These are phyloP conservation scores for Globisporangium alternatum DNA, from an alignment of 352 stramenopile genomes.

Conservation along the genomic window DNA sequence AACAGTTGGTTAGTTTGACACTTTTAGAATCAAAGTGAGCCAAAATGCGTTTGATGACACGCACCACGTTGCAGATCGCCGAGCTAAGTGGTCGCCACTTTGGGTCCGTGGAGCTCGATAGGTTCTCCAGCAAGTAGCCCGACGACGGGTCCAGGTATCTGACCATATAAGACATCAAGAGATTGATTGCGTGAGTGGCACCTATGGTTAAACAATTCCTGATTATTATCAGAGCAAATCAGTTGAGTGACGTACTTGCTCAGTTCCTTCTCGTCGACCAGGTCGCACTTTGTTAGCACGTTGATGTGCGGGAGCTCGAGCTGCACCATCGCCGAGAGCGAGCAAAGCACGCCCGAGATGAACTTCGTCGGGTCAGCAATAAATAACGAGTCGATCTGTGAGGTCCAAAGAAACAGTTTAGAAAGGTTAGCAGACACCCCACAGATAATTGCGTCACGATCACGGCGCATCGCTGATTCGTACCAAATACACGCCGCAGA, in stretches of 20 bases:
- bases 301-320: constrained; percentile 97
- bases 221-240: neutral
- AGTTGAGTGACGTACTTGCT: constrained; percentile 53
- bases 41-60: constrained; percentile 10
- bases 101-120: constrained; percentile 70
- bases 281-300: constrained; percentile 90
- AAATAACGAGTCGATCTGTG: constrained; percentile 93
- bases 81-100: constrained; percentile 82
- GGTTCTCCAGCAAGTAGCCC: constrained; percentile 79
- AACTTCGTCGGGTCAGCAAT: constrained; percentile 97
- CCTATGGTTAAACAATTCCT: no score
- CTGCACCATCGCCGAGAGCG: constrained; percentile 97
- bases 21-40: no score
- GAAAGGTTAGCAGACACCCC: neutral
- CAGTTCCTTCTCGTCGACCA: constrained; percentile 87
- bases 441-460: no score
- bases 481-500: constrained; percentile 89
- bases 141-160: constrained; percentile 83
- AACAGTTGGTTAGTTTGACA: neutral
- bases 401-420: neutral
- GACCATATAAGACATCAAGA: neutral
- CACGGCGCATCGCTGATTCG: neutral
- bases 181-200: neutral
- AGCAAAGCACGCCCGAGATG: constrained; percentile 96
- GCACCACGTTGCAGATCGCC: constrained; percentile 86